phyloP scores from a whole-genome alignment of 1,284 basidiomycete species.

The Serendipita sp. region DNA sequence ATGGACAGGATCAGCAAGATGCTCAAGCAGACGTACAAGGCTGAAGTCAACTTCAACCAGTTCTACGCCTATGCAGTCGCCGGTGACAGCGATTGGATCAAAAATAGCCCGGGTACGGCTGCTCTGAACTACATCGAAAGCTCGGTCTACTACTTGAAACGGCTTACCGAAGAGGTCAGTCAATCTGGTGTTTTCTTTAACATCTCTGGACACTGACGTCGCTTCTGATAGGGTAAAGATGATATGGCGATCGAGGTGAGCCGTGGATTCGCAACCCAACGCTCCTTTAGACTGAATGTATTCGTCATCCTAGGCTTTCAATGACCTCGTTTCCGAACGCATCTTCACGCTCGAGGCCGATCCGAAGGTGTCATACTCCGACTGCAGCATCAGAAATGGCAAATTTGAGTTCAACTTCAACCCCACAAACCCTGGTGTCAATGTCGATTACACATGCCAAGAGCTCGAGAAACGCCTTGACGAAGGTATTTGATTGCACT shows the following conservation, averaged over 20 bases:
- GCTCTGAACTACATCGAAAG: neutral
- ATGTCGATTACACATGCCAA: neutral
- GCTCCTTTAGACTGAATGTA: neutral
- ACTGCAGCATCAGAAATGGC: neutral
- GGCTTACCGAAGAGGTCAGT: conserved; percentile 1
- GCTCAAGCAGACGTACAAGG: neutral
- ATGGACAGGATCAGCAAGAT: neutral
- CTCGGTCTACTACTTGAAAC: neutral
- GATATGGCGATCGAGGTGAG: neutral
- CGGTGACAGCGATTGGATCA: neutral
- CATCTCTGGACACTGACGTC: neutral
- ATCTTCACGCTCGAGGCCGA: neutral
- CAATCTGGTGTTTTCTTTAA: neutral
- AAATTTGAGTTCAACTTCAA: neutral
- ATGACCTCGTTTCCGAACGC: neutral
- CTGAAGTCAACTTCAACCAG: conserved; percentile 3
- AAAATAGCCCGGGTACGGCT: neutral
- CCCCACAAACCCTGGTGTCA: neutral
- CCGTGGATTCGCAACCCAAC: too few relatives aligned
- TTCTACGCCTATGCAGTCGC: conserved; percentile 5
- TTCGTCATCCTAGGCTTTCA: neutral
- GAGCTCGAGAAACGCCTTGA: neutral
- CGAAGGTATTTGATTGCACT: neutral
- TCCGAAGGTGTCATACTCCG: neutral
- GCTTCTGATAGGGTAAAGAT: neutral